phyloP scores from a whole-genome alignment of 768 basidiomycete species.

The Strobilomyces dryophilus region DNA sequence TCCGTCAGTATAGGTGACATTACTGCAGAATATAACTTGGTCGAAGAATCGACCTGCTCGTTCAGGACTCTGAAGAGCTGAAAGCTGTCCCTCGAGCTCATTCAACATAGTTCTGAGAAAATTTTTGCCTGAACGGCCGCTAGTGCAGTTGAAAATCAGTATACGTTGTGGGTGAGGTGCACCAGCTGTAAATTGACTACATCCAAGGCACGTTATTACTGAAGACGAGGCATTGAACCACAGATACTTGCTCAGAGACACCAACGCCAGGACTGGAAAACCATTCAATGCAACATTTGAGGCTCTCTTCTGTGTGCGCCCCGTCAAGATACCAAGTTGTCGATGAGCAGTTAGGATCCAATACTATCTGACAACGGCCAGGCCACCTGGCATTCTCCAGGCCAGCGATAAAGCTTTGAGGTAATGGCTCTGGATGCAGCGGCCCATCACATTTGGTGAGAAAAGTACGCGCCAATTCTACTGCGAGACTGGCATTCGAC shows the following conservation, averaged over 20 bases:
- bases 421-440: constrained; percentile 32
- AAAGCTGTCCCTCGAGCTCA: constrained; percentile 46
- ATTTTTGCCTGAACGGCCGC: constrained; percentile 72
- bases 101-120: constrained; percentile 64
- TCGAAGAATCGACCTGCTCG: constrained; percentile 58
- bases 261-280: constrained; percentile 62
- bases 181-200: constrained; percentile 11
- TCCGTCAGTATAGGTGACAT: constrained; percentile 90
- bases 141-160: constrained; percentile 94
- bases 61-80: constrained; percentile 36
- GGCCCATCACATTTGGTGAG: constrained; percentile 35
- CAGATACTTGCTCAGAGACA: constrained; percentile 31
- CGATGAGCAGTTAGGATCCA: constrained; percentile 48
- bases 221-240: not conserved
- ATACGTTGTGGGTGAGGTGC: constrained; percentile 41
- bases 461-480: constrained; percentile 67
- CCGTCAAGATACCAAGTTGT: constrained; percentile 92
- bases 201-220: constrained; percentile 2
- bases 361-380: constrained; percentile 85
- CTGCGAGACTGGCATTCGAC: constrained; percentile 84
- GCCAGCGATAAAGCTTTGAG: constrained; percentile 54
- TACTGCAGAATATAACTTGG: constrained; percentile 91
- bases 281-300: constrained; percentile 87
- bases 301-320: constrained; percentile 90
- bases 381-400: constrained; percentile 81